Percentiles rank a stretch among this genome's conserved stretches.
These are phyloP conservation scores for Mycena leptocephala DNA, from an alignment of 768 basidiomycete species.

Conservation along the genomic window DNA sequence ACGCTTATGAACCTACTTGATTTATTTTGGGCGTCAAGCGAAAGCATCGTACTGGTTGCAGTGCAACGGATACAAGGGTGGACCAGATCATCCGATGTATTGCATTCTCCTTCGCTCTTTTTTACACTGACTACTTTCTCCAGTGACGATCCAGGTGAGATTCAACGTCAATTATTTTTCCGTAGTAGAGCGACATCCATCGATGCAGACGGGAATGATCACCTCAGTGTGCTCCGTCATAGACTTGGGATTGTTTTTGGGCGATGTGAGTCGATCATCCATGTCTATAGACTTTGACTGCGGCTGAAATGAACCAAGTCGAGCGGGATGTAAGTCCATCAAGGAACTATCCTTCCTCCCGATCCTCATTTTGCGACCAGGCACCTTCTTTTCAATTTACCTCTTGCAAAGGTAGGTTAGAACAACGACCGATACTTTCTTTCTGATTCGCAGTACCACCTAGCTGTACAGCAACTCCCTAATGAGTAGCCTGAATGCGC, in stretches of 20 bases:
- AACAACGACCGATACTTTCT: background rate
- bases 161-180: background rate
- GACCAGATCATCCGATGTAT: conserved; percentile 55
- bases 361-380: conserved; percentile 7
- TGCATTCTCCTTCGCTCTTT: conserved; percentile 6
- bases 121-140: background rate
- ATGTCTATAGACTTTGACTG: background rate
- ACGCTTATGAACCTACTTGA: background rate
- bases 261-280: conserved; percentile 27
- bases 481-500: conserved; percentile 57
- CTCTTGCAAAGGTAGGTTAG: conserved; percentile 47
- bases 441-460: background rate
- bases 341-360: background rate
- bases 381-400: conserved; percentile 54
- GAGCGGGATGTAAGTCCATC: conserved; percentile 29
- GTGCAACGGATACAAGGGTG: conserved; percentile 53
- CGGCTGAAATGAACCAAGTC: background rate
- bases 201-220: conserved; percentile 32
- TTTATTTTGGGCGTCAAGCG: conserved; percentile 37
- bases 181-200: conserved; percentile 15
- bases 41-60: conserved; percentile 54
- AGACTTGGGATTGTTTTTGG: conserved; percentile 51
- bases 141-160: conserved; percentile 55
- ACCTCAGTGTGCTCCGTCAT: conserved; percentile 52
- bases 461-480: conserved; percentile 55